Conservation (phyloP, 2,329 filamentous ascomycete genomes). For the Parafenestella ontariensis region DNA sequence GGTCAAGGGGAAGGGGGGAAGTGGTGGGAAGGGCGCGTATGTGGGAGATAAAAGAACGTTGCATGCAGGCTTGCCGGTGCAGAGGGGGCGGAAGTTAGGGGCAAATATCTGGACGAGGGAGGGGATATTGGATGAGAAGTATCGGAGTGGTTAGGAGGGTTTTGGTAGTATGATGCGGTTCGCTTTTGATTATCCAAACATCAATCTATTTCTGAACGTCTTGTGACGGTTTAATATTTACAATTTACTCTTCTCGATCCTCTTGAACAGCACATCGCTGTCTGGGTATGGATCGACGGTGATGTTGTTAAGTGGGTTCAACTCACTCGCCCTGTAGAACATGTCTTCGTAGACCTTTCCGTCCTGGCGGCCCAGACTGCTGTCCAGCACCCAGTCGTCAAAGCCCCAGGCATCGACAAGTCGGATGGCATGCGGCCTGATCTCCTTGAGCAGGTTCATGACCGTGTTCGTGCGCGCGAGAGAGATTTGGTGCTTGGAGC, state of each 20-base stretch:
- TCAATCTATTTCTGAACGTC: no score
- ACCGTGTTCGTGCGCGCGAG: constrained; percentile 71
- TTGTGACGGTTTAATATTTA: constrained; percentile 28
- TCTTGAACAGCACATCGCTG: constrained; percentile 67
- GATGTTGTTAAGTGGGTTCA: constrained; percentile 76
- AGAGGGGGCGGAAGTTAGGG: constrained; percentile 59
- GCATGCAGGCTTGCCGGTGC: constrained; percentile 65
- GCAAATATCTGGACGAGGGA: constrained; percentile 38
- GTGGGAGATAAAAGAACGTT: constrained; percentile 54
- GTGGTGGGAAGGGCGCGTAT: constrained; percentile 60
- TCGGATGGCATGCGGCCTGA: constrained; percentile 74
- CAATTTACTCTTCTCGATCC: constrained; percentile 64
- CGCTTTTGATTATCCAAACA: background rate
- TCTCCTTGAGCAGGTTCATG: constrained; percentile 73
- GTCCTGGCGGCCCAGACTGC: constrained; percentile 71
- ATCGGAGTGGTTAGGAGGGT: constrained; percentile 22
- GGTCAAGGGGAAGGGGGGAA: constrained; percentile 60
- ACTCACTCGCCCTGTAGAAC: constrained; percentile 73
- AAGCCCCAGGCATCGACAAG: constrained; percentile 79
- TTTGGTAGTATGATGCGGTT: background rate
- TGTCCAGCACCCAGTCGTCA: constrained; percentile 79
- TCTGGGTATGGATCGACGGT: constrained; percentile 76
- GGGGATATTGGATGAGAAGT: constrained; percentile 21
- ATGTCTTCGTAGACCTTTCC: constrained; percentile 81
- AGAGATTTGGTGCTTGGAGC: constrained; percentile 75